Conservation (phyloP, 2,329 filamentous ascomycete genomes). For the Xylaria sp. region DNA sequence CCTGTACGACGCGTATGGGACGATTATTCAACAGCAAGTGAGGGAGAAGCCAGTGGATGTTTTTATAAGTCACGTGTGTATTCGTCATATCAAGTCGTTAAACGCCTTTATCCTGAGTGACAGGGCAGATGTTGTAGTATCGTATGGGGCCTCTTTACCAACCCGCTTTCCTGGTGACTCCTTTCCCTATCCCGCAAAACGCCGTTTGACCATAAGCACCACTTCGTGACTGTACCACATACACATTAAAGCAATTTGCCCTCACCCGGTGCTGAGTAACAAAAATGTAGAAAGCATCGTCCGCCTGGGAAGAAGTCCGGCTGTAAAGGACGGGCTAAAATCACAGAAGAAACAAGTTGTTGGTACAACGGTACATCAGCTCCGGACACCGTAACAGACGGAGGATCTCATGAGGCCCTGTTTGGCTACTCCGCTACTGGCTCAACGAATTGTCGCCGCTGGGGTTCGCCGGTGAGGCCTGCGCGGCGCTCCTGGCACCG, state of each 20-base stretch:
- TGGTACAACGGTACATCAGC: slow-evolving; percentile 25
- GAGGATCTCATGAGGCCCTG: not conserved
- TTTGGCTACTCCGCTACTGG: slow-evolving; percentile 4
- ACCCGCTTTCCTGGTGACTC: slow-evolving; percentile 20
- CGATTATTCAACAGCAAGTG: not conserved
- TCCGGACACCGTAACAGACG: slow-evolving; percentile 17
- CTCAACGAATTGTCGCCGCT: slow-evolving; percentile 4
- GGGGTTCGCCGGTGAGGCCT: slow-evolving; percentile 20
- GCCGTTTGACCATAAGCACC: slow-evolving; percentile 36
- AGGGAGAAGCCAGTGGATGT: not conserved
- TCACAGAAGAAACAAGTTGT: slow-evolving; percentile 31
- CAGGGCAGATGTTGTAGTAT: slow-evolving; percentile 9
- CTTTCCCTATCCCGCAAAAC: slow-evolving; percentile 40
- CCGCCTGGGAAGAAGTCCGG: slow-evolving; percentile 18
- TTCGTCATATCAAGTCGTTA: slow-evolving; percentile 43
- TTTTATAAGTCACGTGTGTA: slow-evolving; percentile 44
- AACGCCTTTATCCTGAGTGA: slow-evolving; percentile 25
- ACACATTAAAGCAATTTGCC: slow-evolving; percentile 17
- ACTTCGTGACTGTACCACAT: slow-evolving; percentile 11
- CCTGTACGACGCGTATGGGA: not conserved
- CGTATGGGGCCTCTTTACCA: slow-evolving; percentile 20
- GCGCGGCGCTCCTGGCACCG: slow-evolving; percentile 48
- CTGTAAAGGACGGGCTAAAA: slow-evolving; percentile 7
- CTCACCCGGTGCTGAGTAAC: not conserved
- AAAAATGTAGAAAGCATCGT: slow-evolving; percentile 2